A percentile compares a stretch with the other conserved stretches of the same genome.
Evolutionary conservation across 2,329 filamentous ascomycete genomes (phyloP).

Genomic region (Albifimbria verrucaria): DNA sequence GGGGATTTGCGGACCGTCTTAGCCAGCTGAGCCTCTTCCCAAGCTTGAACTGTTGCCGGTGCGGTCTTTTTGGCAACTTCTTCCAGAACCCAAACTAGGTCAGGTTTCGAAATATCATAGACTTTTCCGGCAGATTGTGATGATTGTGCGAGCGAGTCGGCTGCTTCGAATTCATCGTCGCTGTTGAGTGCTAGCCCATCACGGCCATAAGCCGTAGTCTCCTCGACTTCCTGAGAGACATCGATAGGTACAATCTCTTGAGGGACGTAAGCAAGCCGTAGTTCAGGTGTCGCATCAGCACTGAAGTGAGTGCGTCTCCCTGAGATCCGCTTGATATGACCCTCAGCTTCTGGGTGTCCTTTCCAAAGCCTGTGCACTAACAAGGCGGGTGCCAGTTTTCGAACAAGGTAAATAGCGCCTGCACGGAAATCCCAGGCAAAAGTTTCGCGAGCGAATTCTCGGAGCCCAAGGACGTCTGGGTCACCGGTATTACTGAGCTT

Average conservation of each 20-base stretch:
- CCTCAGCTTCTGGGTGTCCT: conserved; percentile 21
- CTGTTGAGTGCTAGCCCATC: conserved; percentile 59
- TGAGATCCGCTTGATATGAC: conserved; percentile 64
- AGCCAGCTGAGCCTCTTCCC: conserved; percentile 19
- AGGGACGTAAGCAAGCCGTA: conserved; percentile 77
- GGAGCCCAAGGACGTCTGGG: conserved; percentile 48
- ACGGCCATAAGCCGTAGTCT: conserved; percentile 47
- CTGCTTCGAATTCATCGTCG: conserved; percentile 59
- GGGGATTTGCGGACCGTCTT: conserved; percentile 19
- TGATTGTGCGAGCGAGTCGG: conserved; percentile 20
- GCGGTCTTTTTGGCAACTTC: conserved; percentile 22
- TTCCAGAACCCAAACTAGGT: conserved; percentile 42
- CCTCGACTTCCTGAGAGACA: conserved; percentile 67
- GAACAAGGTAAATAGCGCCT: conserved; percentile 82
- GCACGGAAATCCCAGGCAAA: conserved; percentile 82
- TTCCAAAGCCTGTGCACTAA: conserved; percentile 56
- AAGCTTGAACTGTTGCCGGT: conserved; percentile 21
- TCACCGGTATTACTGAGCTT: conserved; percentile 19
- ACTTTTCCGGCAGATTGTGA: conserved; percentile 25
- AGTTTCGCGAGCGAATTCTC: conserved; percentile 71
- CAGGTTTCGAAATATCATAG: conserved; percentile 64
- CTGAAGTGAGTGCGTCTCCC: conserved; percentile 66
- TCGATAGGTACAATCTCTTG: conserved; percentile 75
- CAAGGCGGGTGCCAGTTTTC: conserved; percentile 73
- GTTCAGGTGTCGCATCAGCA: conserved; percentile 72